phyloP scores from a whole-genome alignment of 2,329 filamentous ascomycete species.

The Pseudopyrenochaeta lycopersici region DNA sequence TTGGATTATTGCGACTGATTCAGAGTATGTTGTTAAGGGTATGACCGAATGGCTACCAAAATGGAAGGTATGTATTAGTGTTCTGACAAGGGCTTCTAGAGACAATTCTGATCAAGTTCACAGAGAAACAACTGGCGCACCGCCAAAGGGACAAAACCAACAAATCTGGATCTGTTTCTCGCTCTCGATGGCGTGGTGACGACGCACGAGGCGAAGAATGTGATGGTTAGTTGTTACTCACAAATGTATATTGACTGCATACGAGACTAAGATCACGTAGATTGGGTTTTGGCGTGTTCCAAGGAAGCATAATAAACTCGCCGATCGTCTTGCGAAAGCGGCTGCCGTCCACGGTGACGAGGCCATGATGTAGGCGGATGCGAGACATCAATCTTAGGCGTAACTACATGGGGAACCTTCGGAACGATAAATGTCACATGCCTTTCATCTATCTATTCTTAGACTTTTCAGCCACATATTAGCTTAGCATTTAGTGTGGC shows the following conservation, averaged over 20 bases:
- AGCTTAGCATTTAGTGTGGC: too few species aligned
- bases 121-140: slow-evolving; percentile 14
- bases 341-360: slow-evolving; percentile 11
- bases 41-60: slow-evolving; percentile 20
- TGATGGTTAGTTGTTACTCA: slow-evolving; percentile 9
- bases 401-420: too few species aligned
- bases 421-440: too few species aligned
- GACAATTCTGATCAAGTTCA: slow-evolving; percentile 2
- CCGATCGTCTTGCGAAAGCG: slow-evolving; percentile 21
- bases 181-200: slow-evolving; percentile 14
- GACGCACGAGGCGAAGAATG: slow-evolving; percentile 10
- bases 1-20: slow-evolving; percentile 19
- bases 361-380: neutral
- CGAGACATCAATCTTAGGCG: too few species aligned
- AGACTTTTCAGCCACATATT: too few species aligned
- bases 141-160: slow-evolving; percentile 7
- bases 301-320: slow-evolving; percentile 18
- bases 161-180: slow-evolving; percentile 13
- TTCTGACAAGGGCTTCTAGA: neutral
- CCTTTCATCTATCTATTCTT: too few species aligned
- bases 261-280: slow-evolving; percentile 37
- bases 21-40: slow-evolving; percentile 20
- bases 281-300: slow-evolving; percentile 7
- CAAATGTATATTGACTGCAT: slow-evolving; percentile 49
- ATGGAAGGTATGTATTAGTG: slow-evolving; percentile 13